Evolutionary conservation across 2,329 filamentous ascomycete species (phyloP), one percentile per base, ranked within the genome.

Genomic region (Tolypocladium ovalisporum): DNA sequence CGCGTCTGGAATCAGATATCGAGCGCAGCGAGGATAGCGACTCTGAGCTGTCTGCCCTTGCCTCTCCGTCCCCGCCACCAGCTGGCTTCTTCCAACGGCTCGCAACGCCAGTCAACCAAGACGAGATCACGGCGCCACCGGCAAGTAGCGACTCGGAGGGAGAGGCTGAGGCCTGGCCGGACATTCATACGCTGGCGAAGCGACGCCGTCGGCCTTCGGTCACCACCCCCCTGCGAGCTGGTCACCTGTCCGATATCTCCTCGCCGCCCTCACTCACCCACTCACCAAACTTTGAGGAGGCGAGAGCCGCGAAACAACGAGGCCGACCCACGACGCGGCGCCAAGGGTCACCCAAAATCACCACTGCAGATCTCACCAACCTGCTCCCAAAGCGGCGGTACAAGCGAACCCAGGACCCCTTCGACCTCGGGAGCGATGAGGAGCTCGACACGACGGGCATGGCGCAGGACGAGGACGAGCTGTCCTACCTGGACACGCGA

Each of bases 231-330:
- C 58, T 69, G 22, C 67, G 67, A 9, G 74, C 74, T 34, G 59
- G 58, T 51, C 70, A 75, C 60, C 62, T 73, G n/a, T 83, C 80
- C 0, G 77, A 83, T 52, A 71, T 82, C 13, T 86, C 84, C 1
- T 86, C 83, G 2, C 84, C 83, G 0, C 84, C 84, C 0, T 86
- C 84, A 0, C 73, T 87, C 4, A 87, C 84, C 4, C 83, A 87
- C 64, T 87, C 84, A 0, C 84, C 84, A 36, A 86, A 86, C 63
- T 78, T 75, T 59, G 68, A 70, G 1, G 61, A 63, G 19, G 57
- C 60, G 15, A 67, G 62, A 52, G 62, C 63, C 24, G 62, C 66
- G 40, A 55, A 60, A 17, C 57, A 24, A 53, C 61, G 73, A 60
- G 67, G 68, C 1, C 70, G 73, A 35, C 63, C 69, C 29, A 52